Evolutionary conservation across 1,284 basidiomycete species (phyloP).

Genomic region (Pyrrhoderma noxium): DNA sequence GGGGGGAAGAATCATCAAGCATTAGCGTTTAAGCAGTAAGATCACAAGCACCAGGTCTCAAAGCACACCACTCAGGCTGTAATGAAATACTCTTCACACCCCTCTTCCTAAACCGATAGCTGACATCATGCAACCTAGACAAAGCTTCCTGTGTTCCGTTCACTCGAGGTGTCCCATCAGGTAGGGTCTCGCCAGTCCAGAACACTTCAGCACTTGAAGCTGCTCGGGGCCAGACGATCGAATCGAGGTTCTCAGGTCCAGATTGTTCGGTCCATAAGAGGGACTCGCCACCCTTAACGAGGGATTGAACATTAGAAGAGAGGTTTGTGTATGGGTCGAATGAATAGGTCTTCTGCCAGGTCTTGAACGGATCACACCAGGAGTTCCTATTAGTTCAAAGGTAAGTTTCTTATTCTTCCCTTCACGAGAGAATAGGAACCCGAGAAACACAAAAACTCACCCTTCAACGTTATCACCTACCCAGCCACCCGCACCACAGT

Average conservation of each 20-base stretch:
- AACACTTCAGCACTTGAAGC: constrained; percentile 54
- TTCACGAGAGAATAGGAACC: background rate
- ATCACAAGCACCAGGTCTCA: constrained; percentile 29
- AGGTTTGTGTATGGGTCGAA: constrained; percentile 48
- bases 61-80: constrained; percentile 43
- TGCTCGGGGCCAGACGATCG: constrained; percentile 54
- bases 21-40: constrained; percentile 12
- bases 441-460: constrained; percentile 3
- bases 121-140: constrained; percentile 37
- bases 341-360: constrained; percentile 46
- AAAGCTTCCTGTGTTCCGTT: constrained; percentile 6
- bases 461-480: constrained; percentile 24
- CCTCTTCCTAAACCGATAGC: constrained; percentile 31
- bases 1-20: too few relatives aligned
- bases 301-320: constrained; percentile 25
- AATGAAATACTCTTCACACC: constrained; percentile 36
- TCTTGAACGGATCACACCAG: constrained; percentile 53
- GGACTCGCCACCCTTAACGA: constrained; percentile 29
- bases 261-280: constrained; percentile 54
- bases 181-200: constrained; percentile 41
- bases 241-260: constrained; percentile 44
- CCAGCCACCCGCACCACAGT: constrained; percentile 41
- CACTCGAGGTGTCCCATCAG: constrained; percentile 15
- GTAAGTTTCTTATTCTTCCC: constrained; percentile 22
- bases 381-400: constrained; percentile 16